Evolutionary conservation across 2,329 filamentous ascomycete genomes (phyloP).

Genomic region (Bimuria novae-zelandiae): DNA sequence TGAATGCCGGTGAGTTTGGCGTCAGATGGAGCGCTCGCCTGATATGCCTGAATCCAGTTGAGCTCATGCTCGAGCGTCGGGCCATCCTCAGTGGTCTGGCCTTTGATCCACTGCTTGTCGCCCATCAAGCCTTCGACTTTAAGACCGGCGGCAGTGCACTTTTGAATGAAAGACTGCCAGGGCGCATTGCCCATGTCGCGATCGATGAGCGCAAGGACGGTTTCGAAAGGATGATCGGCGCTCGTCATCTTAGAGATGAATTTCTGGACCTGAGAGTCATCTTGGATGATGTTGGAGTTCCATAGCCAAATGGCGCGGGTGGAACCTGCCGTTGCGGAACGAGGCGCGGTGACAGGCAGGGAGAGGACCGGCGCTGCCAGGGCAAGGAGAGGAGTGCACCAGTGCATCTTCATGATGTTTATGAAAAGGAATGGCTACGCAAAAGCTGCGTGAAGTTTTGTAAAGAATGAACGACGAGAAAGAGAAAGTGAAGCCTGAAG

Average conservation of each 20-base stretch:
- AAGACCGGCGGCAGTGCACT: constrained; percentile 14
- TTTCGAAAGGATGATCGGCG: constrained; percentile 4
- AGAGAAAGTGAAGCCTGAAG: not conserved
- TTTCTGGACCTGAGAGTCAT: not conserved
- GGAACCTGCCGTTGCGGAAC: not conserved
- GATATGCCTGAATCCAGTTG: constrained; percentile 15
- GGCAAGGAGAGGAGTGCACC: constrained; percentile 8
- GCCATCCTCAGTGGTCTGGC: constrained; percentile 6
- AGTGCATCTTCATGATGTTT: constrained; percentile 11
- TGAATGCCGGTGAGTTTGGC: constrained; percentile 14
- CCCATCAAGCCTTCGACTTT: constrained; percentile 14
- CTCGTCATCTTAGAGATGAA: constrained; percentile 11
- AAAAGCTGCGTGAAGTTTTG: constrained; percentile 9
- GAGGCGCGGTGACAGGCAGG: not conserved
- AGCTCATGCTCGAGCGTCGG: constrained; percentile 12
- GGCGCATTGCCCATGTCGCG: constrained; percentile 13
- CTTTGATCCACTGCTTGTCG: constrained; percentile 14
- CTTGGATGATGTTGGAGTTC: constrained; percentile 14
- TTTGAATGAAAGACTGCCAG: constrained; percentile 12
- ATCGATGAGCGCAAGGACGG: constrained; percentile 14
- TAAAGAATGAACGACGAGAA: constrained; percentile 3
- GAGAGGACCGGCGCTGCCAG: constrained; percentile 10
- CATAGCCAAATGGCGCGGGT: constrained; percentile 17
- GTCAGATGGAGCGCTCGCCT: constrained; percentile 6
- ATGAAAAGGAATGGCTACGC: constrained; percentile 15